These are phyloP conservation scores for Candida caryicola DNA, from an alignment of 805 yeast genomes.

Conservation along the genomic window DNA sequence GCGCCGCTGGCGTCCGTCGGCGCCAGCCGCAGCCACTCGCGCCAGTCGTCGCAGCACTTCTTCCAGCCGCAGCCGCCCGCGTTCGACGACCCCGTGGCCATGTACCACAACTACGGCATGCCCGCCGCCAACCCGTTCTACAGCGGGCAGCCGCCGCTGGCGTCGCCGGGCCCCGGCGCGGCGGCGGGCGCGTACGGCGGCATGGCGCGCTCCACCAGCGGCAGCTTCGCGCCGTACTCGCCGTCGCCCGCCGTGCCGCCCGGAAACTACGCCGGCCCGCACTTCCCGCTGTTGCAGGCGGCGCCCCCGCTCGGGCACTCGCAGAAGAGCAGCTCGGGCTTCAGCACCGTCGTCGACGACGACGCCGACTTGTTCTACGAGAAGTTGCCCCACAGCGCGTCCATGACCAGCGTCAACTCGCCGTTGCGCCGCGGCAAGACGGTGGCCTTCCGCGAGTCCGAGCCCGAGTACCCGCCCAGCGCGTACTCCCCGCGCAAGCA, in stretches of 20 bases:
- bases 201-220: background rate
- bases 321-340: conserved; percentile 14
- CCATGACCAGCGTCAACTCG: conserved; percentile 8
- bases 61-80: conserved; percentile 5
- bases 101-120: background rate
- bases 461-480: conserved; percentile 30
- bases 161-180: conserved; percentile 5
- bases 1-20: conserved; percentile 1
- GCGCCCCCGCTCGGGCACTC: conserved; percentile 4
- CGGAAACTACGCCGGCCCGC: conserved; percentile 1
- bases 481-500: conserved; percentile 26
- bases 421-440: conserved; percentile 18
- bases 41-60: conserved; percentile 7
- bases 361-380: conserved; percentile 12
- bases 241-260: background rate
- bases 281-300: conserved; percentile 2
- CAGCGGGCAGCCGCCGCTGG: background rate
- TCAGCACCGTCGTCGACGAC: conserved; percentile 21
- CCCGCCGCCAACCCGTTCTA: conserved; percentile 8
- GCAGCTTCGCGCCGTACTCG: conserved; percentile 1
- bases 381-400: conserved; percentile 7
- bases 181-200: background rate
- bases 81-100: conserved; percentile 4
- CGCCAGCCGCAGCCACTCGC: conserved; percentile 6
- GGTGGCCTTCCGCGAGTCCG: conserved; percentile 29